Percentiles rank a stretch among this genome's conserved stretches.
Evolutionary conservation across 2,329 filamentous ascomycete genomes (phyloP).

Genomic region (Tolypocladium inflatum): DNA sequence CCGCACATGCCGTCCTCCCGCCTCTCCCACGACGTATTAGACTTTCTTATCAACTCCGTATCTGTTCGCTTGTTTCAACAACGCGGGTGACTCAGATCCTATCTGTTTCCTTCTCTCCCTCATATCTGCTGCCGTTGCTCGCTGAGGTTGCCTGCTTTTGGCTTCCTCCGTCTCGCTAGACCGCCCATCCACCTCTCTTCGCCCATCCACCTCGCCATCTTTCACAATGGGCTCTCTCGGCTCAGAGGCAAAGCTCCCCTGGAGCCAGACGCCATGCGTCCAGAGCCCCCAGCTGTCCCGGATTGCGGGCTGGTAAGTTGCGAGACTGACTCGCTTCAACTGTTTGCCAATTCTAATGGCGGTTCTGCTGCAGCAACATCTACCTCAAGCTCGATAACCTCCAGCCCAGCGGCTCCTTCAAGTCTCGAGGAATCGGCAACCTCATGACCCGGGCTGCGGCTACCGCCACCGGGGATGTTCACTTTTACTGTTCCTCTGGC

Average conservation of each 20-base stretch:
- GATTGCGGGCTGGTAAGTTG: conserved; percentile 59
- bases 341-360: not conserved
- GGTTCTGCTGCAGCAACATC: conserved; percentile 46
- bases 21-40: not conserved
- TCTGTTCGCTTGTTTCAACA: conserved; percentile 1
- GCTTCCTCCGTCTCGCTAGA: not conserved
- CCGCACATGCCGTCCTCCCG: not conserved
- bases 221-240: conserved; percentile 30
- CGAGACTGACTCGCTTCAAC: not conserved
- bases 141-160: not conserved
- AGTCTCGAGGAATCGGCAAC: conserved; percentile 68
- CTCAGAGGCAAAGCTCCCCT: conserved; percentile 39
- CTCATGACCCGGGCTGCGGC: conserved; percentile 43
- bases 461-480: conserved; percentile 27
- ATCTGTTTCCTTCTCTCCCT: not conserved
- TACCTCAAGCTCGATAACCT: conserved; percentile 80
- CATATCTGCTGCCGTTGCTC: not conserved
- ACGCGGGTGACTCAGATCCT: not conserved
- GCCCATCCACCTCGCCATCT: not conserved
- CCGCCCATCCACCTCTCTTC: not conserved
- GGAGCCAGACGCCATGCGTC: conserved; percentile 63
- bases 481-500: conserved; percentile 74
- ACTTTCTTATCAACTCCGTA: not conserved
- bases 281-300: conserved; percentile 58
- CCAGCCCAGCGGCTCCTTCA: conserved; percentile 80